phyloP scores from a whole-genome alignment of 495 filamentous ascomycete species.

The Neurospora sp. region DNA sequence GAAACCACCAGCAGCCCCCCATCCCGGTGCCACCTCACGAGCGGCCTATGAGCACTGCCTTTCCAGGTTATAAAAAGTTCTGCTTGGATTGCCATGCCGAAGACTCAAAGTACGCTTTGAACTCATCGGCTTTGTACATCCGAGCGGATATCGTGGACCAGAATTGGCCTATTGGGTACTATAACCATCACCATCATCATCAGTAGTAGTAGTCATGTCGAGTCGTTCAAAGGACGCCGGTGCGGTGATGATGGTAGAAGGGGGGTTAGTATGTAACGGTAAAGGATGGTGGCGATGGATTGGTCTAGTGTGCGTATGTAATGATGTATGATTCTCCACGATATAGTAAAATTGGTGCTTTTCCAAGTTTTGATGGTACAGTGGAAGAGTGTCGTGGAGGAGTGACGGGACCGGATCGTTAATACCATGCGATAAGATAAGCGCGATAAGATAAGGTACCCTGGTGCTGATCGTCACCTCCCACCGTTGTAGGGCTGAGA shows the following conservation, averaged over 20 bases:
- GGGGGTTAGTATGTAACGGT: background rate
- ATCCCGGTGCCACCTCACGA: background rate
- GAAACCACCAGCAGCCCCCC: background rate
- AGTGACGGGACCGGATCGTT: background rate
- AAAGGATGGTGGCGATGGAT: background rate
- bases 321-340: background rate
- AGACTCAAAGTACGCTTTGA: background rate
- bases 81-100: background rate
- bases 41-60: background rate
- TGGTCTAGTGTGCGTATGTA: background rate
- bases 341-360: background rate
- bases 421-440: background rate
- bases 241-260: background rate
- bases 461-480: background rate
- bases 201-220: background rate
- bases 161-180: background rate
- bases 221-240: background rate
- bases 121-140: constrained; percentile 4
- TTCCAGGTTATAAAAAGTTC: background rate
- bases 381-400: background rate
- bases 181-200: background rate
- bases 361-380: background rate
- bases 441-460: background rate
- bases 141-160: constrained; percentile 5
- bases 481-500: background rate